phyloP scores from a whole-genome alignment of 768 basidiomycete genomes.

The Fomitopsis pulvina region DNA sequence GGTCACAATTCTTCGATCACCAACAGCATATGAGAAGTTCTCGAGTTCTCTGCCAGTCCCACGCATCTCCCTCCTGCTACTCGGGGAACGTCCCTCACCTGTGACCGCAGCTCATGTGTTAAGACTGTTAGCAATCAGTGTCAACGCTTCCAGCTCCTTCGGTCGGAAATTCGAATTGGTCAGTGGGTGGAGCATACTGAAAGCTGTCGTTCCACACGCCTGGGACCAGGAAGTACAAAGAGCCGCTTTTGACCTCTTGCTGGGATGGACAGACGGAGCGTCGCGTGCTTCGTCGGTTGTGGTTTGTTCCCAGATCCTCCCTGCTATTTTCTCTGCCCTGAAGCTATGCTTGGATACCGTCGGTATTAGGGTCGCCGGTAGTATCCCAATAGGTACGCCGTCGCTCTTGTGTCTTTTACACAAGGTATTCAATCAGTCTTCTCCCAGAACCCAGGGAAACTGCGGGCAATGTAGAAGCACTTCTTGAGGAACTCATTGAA shows the following conservation, averaged over 20 bases:
- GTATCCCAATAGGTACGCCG: conserved; percentile 8
- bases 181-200: conserved; percentile 77
- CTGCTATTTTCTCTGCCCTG: conserved; percentile 65
- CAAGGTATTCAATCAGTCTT: background rate
- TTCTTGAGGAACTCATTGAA: conserved; percentile 64
- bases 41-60: conserved; percentile 68
- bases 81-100: conserved; percentile 68
- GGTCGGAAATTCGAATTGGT: conserved; percentile 77
- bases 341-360: conserved; percentile 40
- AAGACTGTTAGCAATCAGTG: conserved; percentile 48
- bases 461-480: conserved; percentile 44
- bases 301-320: conserved; percentile 61
- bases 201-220: conserved; percentile 51
- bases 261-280: conserved; percentile 37
- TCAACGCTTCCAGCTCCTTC: conserved; percentile 55
- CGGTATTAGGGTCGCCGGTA: conserved; percentile 11
- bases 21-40: conserved; percentile 54
- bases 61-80: conserved; percentile 71
- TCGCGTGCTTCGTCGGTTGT: conserved; percentile 27
- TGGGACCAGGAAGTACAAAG: conserved; percentile 69
- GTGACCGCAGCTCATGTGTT: conserved; percentile 55
- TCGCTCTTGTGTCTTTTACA: background rate
- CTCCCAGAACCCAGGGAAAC: conserved; percentile 8
- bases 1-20: conserved; percentile 51
- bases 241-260: conserved; percentile 61